Conservation (phyloP, 768 basidiomycete species). For the Lactarius tabidus region DNA sequence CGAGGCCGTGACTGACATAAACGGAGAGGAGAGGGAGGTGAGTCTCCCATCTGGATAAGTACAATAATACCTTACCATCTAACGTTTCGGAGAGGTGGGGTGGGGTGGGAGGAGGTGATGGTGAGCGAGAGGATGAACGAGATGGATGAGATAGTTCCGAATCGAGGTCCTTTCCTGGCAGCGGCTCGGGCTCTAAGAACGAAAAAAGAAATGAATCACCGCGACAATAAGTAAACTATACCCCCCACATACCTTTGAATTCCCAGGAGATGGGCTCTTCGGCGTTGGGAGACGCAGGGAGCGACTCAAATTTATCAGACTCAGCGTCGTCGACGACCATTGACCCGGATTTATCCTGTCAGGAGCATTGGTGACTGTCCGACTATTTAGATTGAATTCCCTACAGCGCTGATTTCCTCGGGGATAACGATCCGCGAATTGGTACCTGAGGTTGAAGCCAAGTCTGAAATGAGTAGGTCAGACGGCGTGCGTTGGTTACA, state of each 20-base stretch:
- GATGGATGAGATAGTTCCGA: not conserved
- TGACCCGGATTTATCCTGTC: slow-evolving; percentile 1
- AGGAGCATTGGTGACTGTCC: not conserved
- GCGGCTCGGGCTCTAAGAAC: not conserved
- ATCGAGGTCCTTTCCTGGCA: not conserved
- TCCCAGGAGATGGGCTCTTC: not conserved
- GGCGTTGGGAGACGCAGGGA: slow-evolving; percentile 8
- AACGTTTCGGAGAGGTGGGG: not conserved
- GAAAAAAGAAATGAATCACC: not conserved
- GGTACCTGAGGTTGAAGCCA: not conserved
- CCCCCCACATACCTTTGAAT: slow-evolving; percentile 2
- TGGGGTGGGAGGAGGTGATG: not conserved
- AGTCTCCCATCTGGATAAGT: not conserved
- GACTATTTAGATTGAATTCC: not conserved
- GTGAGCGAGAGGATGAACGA: not conserved
- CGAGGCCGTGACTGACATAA: not conserved
- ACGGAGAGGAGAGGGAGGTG: not conserved
- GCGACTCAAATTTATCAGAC: slow-evolving; percentile 16
- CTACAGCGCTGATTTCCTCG: not conserved
- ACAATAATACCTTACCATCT: not conserved
- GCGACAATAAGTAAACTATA: not conserved
- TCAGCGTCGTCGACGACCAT: not conserved
- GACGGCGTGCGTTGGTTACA: not conserved
- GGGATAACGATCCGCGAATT: not conserved
- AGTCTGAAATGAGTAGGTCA: not conserved